These are phyloP conservation scores for Solanum hybrid DNA, from an alignment of 305 asterid species.

Conservation along the genomic window DNA sequence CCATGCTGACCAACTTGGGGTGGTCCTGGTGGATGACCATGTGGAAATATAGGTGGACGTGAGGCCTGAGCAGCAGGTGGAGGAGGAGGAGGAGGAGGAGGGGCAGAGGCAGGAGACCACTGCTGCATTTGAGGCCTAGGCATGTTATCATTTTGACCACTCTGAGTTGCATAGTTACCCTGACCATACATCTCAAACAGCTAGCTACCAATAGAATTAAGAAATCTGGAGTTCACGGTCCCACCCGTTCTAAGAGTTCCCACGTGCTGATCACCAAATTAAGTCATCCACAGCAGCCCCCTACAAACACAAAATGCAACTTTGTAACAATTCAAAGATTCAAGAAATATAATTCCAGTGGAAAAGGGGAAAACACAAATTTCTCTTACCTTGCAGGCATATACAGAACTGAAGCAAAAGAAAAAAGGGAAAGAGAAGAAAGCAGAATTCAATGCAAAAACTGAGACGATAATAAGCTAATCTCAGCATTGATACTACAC, in stretches of 20 bases:
- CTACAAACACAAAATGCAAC: not conserved
- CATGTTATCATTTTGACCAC: constrained; percentile 35
- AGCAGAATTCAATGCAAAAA: not conserved
- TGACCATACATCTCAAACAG: constrained; percentile 48
- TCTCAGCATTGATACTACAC: not conserved
- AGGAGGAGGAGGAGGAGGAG: constrained; percentile 9
- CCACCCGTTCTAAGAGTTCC: not conserved
- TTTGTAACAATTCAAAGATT: not conserved
- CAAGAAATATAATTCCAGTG: not conserved
- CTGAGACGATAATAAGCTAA: not conserved
- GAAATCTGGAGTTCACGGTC: not conserved
- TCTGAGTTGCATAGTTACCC: constrained; percentile 41
- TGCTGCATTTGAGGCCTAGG: constrained; percentile 40
- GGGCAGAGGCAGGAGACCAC: constrained; percentile 26
- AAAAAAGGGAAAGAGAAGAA: not conserved
- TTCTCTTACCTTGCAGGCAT: not conserved
- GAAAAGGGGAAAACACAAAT: not conserved
- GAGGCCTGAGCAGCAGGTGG: constrained; percentile 33
- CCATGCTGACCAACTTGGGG: constrained; percentile 21
- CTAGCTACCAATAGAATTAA: constrained; percentile 1
- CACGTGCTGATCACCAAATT: constrained; percentile 2
- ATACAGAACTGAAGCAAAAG: not conserved
- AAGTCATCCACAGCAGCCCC: constrained; percentile 1
- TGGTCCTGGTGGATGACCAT: constrained; percentile 28
- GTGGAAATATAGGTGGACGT: constrained; percentile 28